Evolutionary conservation across 495 filamentous ascomycete species (phyloP), one percentile per base, ranked within the genome.

Genomic region (Parathielavia hyrcaniae): DNA sequence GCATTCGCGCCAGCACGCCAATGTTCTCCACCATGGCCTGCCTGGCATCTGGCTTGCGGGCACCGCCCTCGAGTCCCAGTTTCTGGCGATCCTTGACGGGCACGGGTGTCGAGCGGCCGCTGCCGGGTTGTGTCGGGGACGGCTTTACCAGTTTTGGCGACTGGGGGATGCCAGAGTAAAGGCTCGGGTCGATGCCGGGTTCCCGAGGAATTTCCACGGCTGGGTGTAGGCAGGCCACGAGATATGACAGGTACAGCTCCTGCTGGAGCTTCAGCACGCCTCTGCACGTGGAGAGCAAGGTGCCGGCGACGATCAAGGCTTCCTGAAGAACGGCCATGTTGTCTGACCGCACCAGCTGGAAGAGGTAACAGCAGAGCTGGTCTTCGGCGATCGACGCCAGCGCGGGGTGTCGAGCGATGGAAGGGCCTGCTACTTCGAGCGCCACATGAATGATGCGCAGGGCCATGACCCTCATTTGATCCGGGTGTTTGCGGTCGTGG

Each of bases 11-110:
- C 45, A 99, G 77, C 30, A 90, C 88, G 44, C 92, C 91, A 36
- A 99, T 85, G 60, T 87, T 96, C 72, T 99, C 93, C 11, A 99
- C 91, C 93, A 99, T 99, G 32, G 93, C 93, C 71, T 99, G 95
- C 61, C 95, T 79, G 46, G 93, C 89, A 67, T 97, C 93, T 5
- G 93, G 93, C 64, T 90, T 95, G 50, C 93, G 81, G 1, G 87
- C 82, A 32, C 93, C 91, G 4, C 93, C 93, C 73, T 99, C 93
- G 66, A 99, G 76, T 1, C 93, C 93, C 12, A 99, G 80, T 69
- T 89, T 92, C 67, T 95, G 90, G 50, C 93, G 81, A 67, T 98
- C 93, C 69, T 90, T 91, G 51, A 98, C 88, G 1, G 90, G 86
- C 20, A 98, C 91, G 12, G 93, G 93, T 16, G 95, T 97, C 32